A percentile compares a stretch with the other conserved stretches of the same genome.
Conservation (phyloP, 2,329 filamentous ascomycete genomes). For the Myriosclerotinia curreyana region DNA sequence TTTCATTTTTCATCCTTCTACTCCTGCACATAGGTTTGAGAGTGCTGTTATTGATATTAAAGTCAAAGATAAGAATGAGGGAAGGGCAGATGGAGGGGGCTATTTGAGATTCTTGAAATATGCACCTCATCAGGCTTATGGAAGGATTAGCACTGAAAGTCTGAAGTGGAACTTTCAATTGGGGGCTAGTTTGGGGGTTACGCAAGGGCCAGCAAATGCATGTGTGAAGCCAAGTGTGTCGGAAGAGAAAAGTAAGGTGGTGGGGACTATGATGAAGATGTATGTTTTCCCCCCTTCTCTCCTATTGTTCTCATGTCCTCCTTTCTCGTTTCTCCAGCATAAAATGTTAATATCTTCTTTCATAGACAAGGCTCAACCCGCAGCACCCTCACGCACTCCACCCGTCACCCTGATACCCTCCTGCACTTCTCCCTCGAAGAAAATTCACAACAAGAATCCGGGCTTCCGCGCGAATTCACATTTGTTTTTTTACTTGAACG, state of each 20-base stretch:
- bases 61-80: constrained; percentile 34
- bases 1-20: constrained; percentile 48
- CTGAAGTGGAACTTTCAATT: constrained; percentile 33
- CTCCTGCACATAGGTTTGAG: constrained; percentile 3
- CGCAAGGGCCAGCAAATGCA: constrained; percentile 41
- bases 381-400: constrained; percentile 7
- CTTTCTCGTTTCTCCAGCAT: too few relatives aligned
- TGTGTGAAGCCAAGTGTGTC: constrained; percentile 24
- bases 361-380: constrained; percentile 19
- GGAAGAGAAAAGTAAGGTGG: constrained; percentile 28
- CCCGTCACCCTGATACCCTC: constrained; percentile 31
- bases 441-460: constrained; percentile 47
- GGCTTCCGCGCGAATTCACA: constrained; percentile 50
- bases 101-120: constrained; percentile 45
- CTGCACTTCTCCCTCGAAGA: constrained; percentile 51
- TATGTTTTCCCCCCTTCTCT: constrained; percentile 16
- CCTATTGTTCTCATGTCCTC: neutral
- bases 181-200: constrained; percentile 43
- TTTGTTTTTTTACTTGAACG: constrained; percentile 47
- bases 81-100: neutral
- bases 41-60: constrained; percentile 9
- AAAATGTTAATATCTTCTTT: neutral
- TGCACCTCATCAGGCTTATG: constrained; percentile 49
- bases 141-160: constrained; percentile 27
- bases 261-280: constrained; percentile 35